Base-by-base conservation (phyloP, 176 grass and related monocot species). In the Eremochloa ophiuroides region DNA sequence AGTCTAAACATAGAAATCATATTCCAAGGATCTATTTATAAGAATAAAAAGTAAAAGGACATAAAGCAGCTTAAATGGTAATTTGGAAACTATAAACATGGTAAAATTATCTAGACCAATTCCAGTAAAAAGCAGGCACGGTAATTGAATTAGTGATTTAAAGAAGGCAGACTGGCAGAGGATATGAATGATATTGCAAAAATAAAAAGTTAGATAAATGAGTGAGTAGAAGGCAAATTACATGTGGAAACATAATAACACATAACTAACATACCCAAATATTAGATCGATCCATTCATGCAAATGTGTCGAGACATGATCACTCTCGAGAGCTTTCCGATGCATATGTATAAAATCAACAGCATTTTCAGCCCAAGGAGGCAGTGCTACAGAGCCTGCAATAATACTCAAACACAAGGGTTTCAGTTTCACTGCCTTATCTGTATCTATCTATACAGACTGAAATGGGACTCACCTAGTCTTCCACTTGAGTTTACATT, bases 231-330 rank as follows among this genome's bases (percentile, higher is more conserved):
- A 85, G 18, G 11, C 35, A 71, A 67, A 55, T 42, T 75, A 84
- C 29, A 84, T 30, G 70, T 88, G 81, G 50, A 18, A 69, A 74
- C 38, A 20, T 26, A 79, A 74, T 27, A 72, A 14, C 8, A 80
- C 30, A 85, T 12, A 58, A 69, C 41, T 76, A 85, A 73, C 78
- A 23, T 98, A 98, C 92, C 96, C 96, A 80, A 98, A 98, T 84
- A 98, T 98, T 62, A 98, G 86, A 82, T 98, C 96, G 17, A 98
- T 93, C 96, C 96, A 98, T 75, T 95, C 90, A 86, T 98, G 86
- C 63, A 98, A 89, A 89, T 84, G 84, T 82, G 90, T 67, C 20
- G 96, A 98, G 26, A 95, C 92, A 85, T 98, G 82, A 71, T 98
- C 96, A 67, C 90, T 93, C 91, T 98, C 96, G 83, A 98, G 90